phyloP scores from a whole-genome alignment of 495 filamentous ascomycete genomes.

The Penicillium cinerascens region DNA sequence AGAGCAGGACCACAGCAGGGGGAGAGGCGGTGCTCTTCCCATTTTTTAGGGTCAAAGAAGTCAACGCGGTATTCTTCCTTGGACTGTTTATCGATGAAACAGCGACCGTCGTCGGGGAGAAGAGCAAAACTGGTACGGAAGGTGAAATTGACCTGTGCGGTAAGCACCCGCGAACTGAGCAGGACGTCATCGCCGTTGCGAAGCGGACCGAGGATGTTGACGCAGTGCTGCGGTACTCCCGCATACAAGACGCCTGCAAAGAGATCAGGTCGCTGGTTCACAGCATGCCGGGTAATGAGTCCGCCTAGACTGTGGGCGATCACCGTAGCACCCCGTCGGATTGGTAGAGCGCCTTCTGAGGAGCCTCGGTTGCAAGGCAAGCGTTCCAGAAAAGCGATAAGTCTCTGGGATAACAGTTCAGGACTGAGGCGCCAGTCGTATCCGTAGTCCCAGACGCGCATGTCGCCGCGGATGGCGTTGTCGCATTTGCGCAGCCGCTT shows the following conservation, averaged over 20 bases:
- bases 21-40: conserved; percentile 74
- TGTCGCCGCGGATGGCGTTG: conserved; percentile 63
- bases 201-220: conserved; percentile 87
- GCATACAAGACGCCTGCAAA: conserved; percentile 86
- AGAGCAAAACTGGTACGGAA: conserved; percentile 83
- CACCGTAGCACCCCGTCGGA: conserved; percentile 64
- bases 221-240: conserved; percentile 77
- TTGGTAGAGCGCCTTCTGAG: not conserved
- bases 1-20: conserved; percentile 68
- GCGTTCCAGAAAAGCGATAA: conserved; percentile 68
- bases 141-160: conserved; percentile 92
- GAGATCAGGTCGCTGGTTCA: conserved; percentile 83
- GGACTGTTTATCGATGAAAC: conserved; percentile 81
- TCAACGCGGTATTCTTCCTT: conserved; percentile 76
- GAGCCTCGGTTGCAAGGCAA: conserved; percentile 63
- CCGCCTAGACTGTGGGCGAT: conserved; percentile 90
- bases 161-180: conserved; percentile 84
- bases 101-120: conserved; percentile 82
- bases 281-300: conserved; percentile 81
- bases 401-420: conserved; percentile 62
- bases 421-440: conserved; percentile 96
- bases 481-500: conserved; percentile 71
- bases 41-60: conserved; percentile 77
- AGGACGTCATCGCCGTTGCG: conserved; percentile 90
- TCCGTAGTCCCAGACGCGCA: conserved; percentile 85